Evolutionary conservation across 805 yeast species (phyloP), one percentile per base, ranked within the genome.

Genomic region (Diddensiella santjacobensis): DNA sequence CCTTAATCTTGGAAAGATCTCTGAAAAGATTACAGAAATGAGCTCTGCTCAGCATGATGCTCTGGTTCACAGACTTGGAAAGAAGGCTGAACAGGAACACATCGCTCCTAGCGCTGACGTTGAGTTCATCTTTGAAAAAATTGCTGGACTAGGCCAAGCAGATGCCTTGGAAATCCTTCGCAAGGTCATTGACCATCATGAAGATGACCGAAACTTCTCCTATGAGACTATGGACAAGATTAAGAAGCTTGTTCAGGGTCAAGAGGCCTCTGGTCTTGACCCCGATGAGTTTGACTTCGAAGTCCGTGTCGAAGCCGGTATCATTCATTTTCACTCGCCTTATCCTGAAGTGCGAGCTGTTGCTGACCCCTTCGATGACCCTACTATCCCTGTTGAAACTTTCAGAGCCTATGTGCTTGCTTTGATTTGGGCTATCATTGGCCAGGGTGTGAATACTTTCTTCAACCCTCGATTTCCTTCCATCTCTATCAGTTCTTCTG

Each of bases 291-390:
- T 40, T 22, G 50, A 53, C 6, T 47, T 47, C 23, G 70, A 70
- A 35, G 60, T 62, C 19, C 64, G 64, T 45, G 53, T 68, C 19
- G 73, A 72, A 48, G 78, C 78, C 3, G 72, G 69, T 17, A 57
- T 74, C 37, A 66, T 62, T 44, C 54, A 53, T 50, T 52, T 44
- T 46, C 72, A 70, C 53, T 76, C 81, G 1, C 81, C 81, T 3
- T 78, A 78, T 49, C 80, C 82, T 3, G 83, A 79, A 57, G 78
- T 79, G 18, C 61, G 83, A 41, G 74, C 83, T 3, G 75, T 80
- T 23, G 71, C 78, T 8, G 75, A 72, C 39, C 73, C 79, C 1
- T 66, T 53, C 42, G 83, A 79, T 55, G 79, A 77, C 49, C 72
- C 75, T 1, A 42, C 52, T 13, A 51, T 69, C 22, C 73, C 74